These are phyloP conservation scores for Melanomma pulvis-pyrius DNA, from an alignment of 495 filamentous ascomycete species.

Conservation along the genomic window DNA sequence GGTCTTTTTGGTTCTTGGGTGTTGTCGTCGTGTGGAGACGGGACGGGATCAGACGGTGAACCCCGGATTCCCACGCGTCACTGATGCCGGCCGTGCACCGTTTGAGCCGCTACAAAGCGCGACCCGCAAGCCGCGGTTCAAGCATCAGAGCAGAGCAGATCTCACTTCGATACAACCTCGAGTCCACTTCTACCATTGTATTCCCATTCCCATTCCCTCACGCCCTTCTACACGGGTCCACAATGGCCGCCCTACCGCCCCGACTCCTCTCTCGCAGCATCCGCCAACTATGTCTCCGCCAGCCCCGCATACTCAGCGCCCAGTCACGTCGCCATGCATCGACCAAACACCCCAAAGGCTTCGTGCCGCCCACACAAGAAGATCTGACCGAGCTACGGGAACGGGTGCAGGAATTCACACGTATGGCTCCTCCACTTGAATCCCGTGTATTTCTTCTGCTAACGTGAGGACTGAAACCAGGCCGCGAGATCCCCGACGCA, in stretches of 20 bases:
- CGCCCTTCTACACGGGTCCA: not conserved
- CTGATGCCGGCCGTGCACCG: not conserved
- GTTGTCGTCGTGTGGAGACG: too few species aligned
- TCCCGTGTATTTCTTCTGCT: not conserved
- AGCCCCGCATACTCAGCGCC: conserved; percentile 8
- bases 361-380: conserved; percentile 70
- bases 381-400: conserved; percentile 87
- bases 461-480: conserved; percentile 30
- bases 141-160: not conserved
- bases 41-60: too few species aligned
- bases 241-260: conserved; percentile 30
- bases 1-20: too few species aligned
- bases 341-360: conserved; percentile 85
- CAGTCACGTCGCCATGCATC: conserved; percentile 53
- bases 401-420: conserved; percentile 87
- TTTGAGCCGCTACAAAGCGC: conserved; percentile 13
- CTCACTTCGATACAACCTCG: not conserved
- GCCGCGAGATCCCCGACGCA: conserved; percentile 77
- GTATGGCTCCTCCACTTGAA: conserved; percentile 43
- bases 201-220: conserved; percentile 4
- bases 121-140: conserved; percentile 11
- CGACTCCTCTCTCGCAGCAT: conserved; percentile 30
- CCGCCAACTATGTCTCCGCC: conserved; percentile 23
- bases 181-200: not conserved
- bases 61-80: not conserved